Conservation (phyloP, 2,329 filamentous ascomycete species). For the Aspergillus fischeri region DNA sequence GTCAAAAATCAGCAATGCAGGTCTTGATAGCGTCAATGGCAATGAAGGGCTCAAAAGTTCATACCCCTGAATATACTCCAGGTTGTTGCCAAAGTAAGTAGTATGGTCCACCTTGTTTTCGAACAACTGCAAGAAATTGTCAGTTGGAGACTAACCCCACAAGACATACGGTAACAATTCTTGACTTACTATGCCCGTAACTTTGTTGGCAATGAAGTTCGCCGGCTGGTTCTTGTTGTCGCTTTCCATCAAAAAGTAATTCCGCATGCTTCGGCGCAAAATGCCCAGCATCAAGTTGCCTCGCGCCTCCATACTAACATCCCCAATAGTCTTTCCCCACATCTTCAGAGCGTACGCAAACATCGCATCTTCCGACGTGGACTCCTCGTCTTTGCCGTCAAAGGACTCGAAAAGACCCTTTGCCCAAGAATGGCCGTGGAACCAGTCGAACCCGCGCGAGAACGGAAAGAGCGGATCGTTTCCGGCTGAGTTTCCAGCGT, state of each 20-base stretch:
- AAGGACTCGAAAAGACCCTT: conserved; percentile 53
- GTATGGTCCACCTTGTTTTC: conserved; percentile 95
- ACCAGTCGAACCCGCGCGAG: conserved; percentile 87
- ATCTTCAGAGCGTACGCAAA: conserved; percentile 84
- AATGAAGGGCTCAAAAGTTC: conserved; percentile 7
- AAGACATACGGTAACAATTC: neutral
- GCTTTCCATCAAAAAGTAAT: conserved; percentile 76
- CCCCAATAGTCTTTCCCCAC: conserved; percentile 79
- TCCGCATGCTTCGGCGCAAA: conserved; percentile 65
- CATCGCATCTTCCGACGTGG: conserved; percentile 86
- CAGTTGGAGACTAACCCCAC: neutral
- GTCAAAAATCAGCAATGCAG: conserved; percentile 23
- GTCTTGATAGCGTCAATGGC: neutral
- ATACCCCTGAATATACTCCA: conserved; percentile 65
- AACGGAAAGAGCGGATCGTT: conserved; percentile 74
- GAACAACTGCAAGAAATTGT: conserved; percentile 57
- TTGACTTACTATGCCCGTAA: conserved; percentile 51
- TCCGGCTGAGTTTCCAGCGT: conserved; percentile 71
- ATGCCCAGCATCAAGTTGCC: conserved; percentile 82
- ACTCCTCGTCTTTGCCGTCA: conserved; percentile 63
- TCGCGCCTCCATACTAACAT: conserved; percentile 73
- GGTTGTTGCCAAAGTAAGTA: conserved; percentile 76
- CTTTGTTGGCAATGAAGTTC: conserved; percentile 77
- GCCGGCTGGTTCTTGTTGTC: conserved; percentile 68
- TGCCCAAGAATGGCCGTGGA: conserved; percentile 90